phyloP scores from a whole-genome alignment of 2,329 filamentous ascomycete species.

The Trichoderma afroharzianum region DNA sequence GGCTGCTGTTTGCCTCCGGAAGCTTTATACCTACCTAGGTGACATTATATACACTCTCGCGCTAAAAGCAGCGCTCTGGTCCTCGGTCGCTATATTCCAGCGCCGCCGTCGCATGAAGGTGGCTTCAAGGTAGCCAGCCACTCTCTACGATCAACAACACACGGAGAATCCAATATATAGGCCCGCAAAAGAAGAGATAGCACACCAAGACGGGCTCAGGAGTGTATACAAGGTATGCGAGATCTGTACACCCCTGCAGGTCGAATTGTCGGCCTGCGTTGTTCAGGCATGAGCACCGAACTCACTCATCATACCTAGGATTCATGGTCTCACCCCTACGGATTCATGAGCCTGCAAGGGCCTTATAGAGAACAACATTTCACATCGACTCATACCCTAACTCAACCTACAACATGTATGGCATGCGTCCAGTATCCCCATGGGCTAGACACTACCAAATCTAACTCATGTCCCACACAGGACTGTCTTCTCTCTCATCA shows the following conservation, averaged over 20 bases:
- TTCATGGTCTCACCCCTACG: slow-evolving; percentile 19
- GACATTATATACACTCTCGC: not conserved
- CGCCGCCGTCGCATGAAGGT: slow-evolving; percentile 4
- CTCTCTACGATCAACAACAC: not conserved
- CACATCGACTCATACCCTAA: not conserved
- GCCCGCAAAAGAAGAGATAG: not conserved
- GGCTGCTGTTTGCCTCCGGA: not conserved
- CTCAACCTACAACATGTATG: slow-evolving; percentile 5
- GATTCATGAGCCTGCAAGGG: slow-evolving; percentile 19
- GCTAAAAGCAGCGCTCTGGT: slow-evolving; percentile 12
- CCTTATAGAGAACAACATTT: not conserved
- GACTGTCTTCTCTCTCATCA: slow-evolving; percentile 91
- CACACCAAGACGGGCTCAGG: not conserved
- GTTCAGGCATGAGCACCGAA: not conserved
- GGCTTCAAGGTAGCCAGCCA: not conserved
- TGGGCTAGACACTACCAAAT: not conserved
- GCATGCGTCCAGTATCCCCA: not conserved
- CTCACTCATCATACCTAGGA: slow-evolving; percentile 6
- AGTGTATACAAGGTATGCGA: not conserved
- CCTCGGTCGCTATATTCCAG: not conserved
- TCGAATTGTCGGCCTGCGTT: not conserved
- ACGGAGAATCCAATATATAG: not conserved
- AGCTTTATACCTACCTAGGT: no score
- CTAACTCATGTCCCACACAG: slow-evolving; percentile 43
- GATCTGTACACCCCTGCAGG: not conserved